Evolutionary conservation across 2,329 filamentous ascomycete genomes (phyloP).

Genomic region (Aspergillus sp.): DNA sequence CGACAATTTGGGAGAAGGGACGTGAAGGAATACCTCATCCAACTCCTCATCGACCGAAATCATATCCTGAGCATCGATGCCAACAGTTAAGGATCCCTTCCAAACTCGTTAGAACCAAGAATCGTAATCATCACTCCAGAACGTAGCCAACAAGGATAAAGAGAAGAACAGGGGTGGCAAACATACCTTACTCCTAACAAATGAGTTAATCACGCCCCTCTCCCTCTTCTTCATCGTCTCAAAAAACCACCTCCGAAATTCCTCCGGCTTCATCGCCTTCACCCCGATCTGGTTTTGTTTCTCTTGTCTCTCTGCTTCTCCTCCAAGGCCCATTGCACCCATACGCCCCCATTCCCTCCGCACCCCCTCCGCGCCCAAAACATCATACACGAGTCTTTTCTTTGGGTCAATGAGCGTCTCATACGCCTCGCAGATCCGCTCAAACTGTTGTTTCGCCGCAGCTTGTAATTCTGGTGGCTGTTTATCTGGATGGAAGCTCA

Average conservation of each 20-base stretch:
- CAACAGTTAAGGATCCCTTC: conserved; percentile 34
- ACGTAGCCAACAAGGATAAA: background rate
- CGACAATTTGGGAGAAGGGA: conserved; percentile 27
- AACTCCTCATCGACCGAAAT: conserved; percentile 30
- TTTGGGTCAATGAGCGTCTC: conserved; percentile 42
- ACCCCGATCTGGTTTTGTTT: conserved; percentile 34
- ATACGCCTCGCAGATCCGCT: conserved; percentile 42
- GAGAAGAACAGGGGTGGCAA: background rate
- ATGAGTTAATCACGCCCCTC: conserved; percentile 33
- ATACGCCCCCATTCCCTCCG: conserved; percentile 35
- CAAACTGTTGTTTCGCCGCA: conserved; percentile 40
- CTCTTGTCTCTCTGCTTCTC: conserved; percentile 29
- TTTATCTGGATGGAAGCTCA: conserved; percentile 49
- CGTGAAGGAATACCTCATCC: conserved; percentile 28
- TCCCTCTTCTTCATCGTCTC: conserved; percentile 42
- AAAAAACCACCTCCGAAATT: conserved; percentile 45
- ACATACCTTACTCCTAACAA: conserved; percentile 41
- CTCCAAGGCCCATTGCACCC: conserved; percentile 34
- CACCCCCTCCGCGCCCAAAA: conserved; percentile 44
- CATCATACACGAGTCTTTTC: conserved; percentile 45
- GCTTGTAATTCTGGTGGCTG: conserved; percentile 41
- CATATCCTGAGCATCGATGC: conserved; percentile 36
- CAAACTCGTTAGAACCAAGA: conserved; percentile 10
- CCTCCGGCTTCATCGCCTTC: conserved; percentile 36
- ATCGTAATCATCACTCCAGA: background rate